phyloP scores from a whole-genome alignment of 164 flowering plant species.

The Nelumbo lutea region DNA sequence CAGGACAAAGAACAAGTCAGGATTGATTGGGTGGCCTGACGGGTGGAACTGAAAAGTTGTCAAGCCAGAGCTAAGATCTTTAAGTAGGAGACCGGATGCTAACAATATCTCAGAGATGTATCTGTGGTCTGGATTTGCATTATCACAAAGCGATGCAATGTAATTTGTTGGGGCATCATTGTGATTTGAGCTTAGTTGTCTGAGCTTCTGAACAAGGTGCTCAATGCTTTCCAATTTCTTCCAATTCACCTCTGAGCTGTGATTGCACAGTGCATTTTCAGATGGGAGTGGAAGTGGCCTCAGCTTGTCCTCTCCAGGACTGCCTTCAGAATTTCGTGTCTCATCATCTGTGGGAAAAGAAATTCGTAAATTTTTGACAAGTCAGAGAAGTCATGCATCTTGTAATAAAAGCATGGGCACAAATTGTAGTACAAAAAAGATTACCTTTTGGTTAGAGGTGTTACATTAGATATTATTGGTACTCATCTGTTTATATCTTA shows the following conservation, averaged over 20 bases:
- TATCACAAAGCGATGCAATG: slow-evolving; percentile 29
- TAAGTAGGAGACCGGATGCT: slow-evolving; percentile 71
- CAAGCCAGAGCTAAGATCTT: slow-evolving; percentile 41
- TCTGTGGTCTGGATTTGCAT: slow-evolving; percentile 43
- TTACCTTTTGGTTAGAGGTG: no score
- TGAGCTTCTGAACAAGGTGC: slow-evolving; percentile 37
- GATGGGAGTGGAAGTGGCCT: slow-evolving; percentile 12
- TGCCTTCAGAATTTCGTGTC: slow-evolving; percentile 21
- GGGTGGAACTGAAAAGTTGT: slow-evolving; percentile 40
- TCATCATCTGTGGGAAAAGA: slow-evolving; percentile 37
- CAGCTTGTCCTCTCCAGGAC: slow-evolving; percentile 32
- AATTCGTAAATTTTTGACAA: not conserved
- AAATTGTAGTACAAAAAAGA: not conserved
- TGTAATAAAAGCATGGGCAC: not conserved
- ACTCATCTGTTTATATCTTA: no score
- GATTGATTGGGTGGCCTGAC: slow-evolving; percentile 59
- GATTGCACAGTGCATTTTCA: slow-evolving; percentile 13
- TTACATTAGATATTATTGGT: no score
- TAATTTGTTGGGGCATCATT: slow-evolving; percentile 28
- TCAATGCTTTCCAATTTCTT: slow-evolving; percentile 38
- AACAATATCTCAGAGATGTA: slow-evolving; percentile 62
- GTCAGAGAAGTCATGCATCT: not conserved
- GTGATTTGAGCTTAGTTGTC: slow-evolving; percentile 23
- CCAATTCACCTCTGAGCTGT: slow-evolving; percentile 23
- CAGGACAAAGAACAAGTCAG: slow-evolving; percentile 57